Conservation (phyloP, 805 yeast genomes). For the Lipomyces sp. region DNA sequence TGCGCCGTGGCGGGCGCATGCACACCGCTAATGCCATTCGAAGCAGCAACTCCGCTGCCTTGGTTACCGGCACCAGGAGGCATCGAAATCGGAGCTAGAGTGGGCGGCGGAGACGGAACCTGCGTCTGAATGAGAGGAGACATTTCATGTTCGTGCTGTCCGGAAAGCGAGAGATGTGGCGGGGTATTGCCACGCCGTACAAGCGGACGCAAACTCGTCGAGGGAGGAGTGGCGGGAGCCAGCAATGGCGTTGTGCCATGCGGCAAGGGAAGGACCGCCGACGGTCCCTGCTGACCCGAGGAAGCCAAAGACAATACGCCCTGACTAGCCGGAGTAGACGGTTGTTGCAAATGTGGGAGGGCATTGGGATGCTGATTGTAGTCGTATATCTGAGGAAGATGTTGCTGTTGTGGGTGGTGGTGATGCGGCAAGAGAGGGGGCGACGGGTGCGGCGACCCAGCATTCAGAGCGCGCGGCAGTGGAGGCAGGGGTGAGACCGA, state of each 20-base stretch:
- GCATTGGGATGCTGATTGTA: not conserved
- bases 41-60: not conserved
- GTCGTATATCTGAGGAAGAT: too few species aligned
- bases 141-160: slow-evolving; percentile 5
- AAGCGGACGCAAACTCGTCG: slow-evolving; percentile 8
- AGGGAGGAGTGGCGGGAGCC: slow-evolving; percentile 24
- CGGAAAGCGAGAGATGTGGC: slow-evolving; percentile 7
- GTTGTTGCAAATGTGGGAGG: not conserved
- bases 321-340: not conserved
- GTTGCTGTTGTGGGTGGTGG: not conserved
- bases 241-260: slow-evolving; percentile 6
- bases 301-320: not conserved
- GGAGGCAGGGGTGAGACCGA: slow-evolving; percentile 21
- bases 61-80: slow-evolving; percentile 1
- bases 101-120: not conserved
- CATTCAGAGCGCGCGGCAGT: slow-evolving; percentile 18
- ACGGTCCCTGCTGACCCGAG: not conserved
- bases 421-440: not conserved
- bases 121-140: slow-evolving; percentile 2
- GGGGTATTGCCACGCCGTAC: slow-evolving; percentile 3
- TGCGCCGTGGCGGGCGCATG: slow-evolving; percentile 8
- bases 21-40: too few species aligned
- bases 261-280: not conserved
- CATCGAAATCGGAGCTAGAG: slow-evolving; percentile 1
- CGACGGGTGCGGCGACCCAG: not conserved